phyloP scores from a whole-genome alignment of 306 rosid species.

The Betula pendula region DNA sequence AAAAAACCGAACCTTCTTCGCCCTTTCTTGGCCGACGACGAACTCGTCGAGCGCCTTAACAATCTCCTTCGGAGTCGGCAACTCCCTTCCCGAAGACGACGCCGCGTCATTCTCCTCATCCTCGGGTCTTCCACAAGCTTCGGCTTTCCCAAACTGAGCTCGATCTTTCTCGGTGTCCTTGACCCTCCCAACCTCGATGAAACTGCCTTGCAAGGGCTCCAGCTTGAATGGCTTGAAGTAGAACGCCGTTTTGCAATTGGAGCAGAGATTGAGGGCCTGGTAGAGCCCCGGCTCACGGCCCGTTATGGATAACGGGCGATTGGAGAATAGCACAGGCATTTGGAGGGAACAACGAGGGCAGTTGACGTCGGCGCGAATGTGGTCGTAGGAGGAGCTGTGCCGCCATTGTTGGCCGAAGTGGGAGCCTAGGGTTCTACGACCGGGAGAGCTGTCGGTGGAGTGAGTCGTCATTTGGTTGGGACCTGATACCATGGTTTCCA shows the following conservation, averaged over 20 bases:
- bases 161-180: conserved; percentile 29
- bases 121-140: neutral
- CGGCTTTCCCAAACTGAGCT: conserved; percentile 3
- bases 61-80: conserved; percentile 64
- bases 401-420: conserved; percentile 9
- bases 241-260: conserved; percentile 61
- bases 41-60: conserved; percentile 44
- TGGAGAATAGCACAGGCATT: conserved; percentile 65
- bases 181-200: conserved; percentile 60
- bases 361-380: conserved; percentile 53
- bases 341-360: conserved; percentile 60
- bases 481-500: neutral
- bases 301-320: conserved; percentile 62
- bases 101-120: neutral
- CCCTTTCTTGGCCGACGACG: conserved; percentile 58
- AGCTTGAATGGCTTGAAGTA: conserved; percentile 65
- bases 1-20: conserved; percentile 52
- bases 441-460: neutral
- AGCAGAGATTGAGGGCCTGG: conserved; percentile 68
- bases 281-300: conserved; percentile 45
- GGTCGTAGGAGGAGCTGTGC: conserved; percentile 36
- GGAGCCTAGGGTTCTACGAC: neutral
- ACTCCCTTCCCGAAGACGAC: conserved; percentile 22
- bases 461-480: neutral
- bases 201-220: conserved; percentile 59